Percentiles rank a stretch among this genome's conserved stretches.
Conservation (phyloP, 2,329 filamentous ascomycete species). For the Diaporthe eres region DNA sequence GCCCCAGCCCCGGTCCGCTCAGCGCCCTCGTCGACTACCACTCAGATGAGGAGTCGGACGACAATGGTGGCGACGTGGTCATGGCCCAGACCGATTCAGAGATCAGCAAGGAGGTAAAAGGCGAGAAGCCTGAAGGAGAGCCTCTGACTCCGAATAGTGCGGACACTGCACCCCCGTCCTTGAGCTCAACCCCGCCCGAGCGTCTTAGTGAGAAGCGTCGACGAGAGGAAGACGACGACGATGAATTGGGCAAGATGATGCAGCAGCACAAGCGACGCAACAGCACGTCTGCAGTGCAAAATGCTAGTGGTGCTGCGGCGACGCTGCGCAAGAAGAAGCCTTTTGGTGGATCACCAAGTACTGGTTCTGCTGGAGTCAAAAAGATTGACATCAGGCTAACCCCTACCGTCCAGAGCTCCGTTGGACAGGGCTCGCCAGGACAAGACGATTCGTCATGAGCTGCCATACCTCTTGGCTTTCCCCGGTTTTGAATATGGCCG, state of each 20-base stretch:
- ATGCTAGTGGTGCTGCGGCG: conserved; percentile 53
- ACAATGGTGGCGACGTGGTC: conserved; percentile 69
- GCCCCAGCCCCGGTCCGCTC: conserved; percentile 68
- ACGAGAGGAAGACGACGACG: conserved; percentile 93
- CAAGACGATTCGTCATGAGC: conserved; percentile 57
- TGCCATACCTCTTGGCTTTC: too few species aligned
- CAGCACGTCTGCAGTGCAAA: conserved; percentile 65
- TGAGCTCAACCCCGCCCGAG: conserved; percentile 76
- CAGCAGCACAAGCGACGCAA: conserved; percentile 71
- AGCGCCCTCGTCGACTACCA: conserved; percentile 66
- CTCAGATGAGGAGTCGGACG: conserved; percentile 74
- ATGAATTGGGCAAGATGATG: conserved; percentile 88
- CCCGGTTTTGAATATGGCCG: conserved; percentile 2
- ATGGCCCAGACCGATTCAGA: conserved; percentile 48
- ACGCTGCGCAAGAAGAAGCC: conserved; percentile 62
- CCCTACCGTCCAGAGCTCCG: conserved; percentile 55
- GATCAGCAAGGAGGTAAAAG: conserved; percentile 45
- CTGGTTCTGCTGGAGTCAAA: conserved; percentile 58
- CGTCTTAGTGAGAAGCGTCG: conserved; percentile 89
- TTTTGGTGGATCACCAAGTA: conserved; percentile 56
- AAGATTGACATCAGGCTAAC: conserved; percentile 74
- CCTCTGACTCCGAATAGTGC: conserved; percentile 51
- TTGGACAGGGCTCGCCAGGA: conserved; percentile 53
- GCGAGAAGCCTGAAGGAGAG: conserved; percentile 43
- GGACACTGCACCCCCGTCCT: conserved; percentile 50